Base-by-base conservation (phyloP, 371 early-diverging fungal genomes). In the Encephalitozoon romaleae region DNA sequence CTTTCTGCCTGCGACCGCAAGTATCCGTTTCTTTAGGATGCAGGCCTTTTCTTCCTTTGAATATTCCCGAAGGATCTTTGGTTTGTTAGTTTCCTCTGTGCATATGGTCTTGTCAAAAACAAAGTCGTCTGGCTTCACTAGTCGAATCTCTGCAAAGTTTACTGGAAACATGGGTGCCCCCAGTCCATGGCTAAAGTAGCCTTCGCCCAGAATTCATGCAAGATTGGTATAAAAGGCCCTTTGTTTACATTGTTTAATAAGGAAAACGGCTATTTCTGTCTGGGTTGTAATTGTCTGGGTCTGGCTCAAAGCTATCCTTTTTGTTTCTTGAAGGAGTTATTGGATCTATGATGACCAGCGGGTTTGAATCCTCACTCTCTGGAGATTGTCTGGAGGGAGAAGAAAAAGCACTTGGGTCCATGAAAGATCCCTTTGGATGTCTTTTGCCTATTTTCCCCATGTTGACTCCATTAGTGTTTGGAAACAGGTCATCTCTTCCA, bases 231-330 rank as follows among this genome's bases (percentile, higher is more conserved):
- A 34, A 34, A 30, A 5, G 34, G 34, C 59, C 6, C 34, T 25
- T 5, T 0, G n/a, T 4, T n/a, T 34, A 25, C 34, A 59, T 11
- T 11, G 59, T 59, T 18, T 18, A 30, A 59, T 59, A 15, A 34
- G 28, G 45, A 67, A 51, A 47, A 15, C 51, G 28, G 12, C 11
- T 5, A 30, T 28, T 70, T 25, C 42, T 64, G 41, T 42, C 63
- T 54, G 72, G 72, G 3, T 63, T 42, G 39, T 43, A 64, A 64
- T 72, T 12, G 49, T 72, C 72, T 63, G 64, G 63, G 38, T 72
- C 72, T 63, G 72, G 72, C 59, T 59, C 59, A 59, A 59, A 59
- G 42, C 43, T 63, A 25, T 53, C 72, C 23, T 68, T 72, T 34
- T 39, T 63, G 23, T 63, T 72, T 67, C 64, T 68, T 21, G 72